Evolutionary conservation across 1,284 basidiomycete genomes (phyloP), one percentile per base, ranked within the genome.

Genomic region (Cutaneotrichosporon arboriforme): DNA sequence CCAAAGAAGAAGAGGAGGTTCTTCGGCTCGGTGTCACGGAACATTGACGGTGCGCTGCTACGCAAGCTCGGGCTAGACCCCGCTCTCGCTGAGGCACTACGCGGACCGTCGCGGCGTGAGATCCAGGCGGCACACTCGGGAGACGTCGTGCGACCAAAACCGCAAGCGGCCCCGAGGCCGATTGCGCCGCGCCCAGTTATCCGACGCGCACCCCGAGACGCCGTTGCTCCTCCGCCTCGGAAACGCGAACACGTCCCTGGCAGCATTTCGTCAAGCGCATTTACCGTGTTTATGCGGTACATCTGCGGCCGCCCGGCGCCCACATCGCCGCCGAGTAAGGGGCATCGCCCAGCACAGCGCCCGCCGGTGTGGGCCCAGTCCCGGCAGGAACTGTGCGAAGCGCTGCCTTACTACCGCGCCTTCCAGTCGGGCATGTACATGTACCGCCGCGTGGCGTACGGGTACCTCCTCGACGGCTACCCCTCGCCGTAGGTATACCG

Each of bases 371-470:
- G 70, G 70, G 70, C 70, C 37, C 47, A 70, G 68, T 62, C 67
- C 3, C 61, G 71, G 12, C 71, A 72, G 55, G 71, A 73, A 44
- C 64, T 73, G 4, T 73, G 71, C 52, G 71, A 73, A 53, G 61
- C 69, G 13, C 54, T 73, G 46, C 69, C 70, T 8, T 73, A 73
- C 56, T 73, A 73, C 54, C 64, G 71, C 26, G 63, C 70, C 2
- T 73, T 67, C 53, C 71, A 73, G 53, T 62, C 69, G 13, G 70
- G 71, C 0, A 60, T 73, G 53, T 71, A 73, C 56, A 68, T 68
- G 68, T 53, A 52, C 44, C 47, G 51, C 4, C 54, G 60, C 10
- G 59, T 71, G 2, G 63, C 68, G 3, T 71, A 61, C 55, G 70
- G 70, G 3, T 73, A 73, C 45, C 62, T 73, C 8, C 56, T 73